Percentiles rank a stretch among this genome's conserved stretches.
These are phyloP conservation scores for Saturnispora saitoi DNA, from an alignment of 805 yeast genomes.

Conservation along the genomic window DNA sequence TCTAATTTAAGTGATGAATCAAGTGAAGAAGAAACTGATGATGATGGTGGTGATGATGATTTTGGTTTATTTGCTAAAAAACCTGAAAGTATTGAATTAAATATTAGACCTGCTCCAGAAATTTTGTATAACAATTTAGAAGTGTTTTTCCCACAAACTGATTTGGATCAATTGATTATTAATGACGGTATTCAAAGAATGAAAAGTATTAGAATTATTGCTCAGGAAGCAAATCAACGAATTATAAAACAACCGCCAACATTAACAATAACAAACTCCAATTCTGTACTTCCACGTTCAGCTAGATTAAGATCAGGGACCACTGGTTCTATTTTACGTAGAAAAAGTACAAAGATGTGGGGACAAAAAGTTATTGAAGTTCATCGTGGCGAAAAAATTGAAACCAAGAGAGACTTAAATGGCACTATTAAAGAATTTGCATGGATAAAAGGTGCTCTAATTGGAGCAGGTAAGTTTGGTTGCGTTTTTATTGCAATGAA, in stretches of 20 bases:
- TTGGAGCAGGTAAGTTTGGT: conserved; percentile 96
- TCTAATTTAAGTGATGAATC: neutral
- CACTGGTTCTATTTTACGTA: conserved; percentile 37
- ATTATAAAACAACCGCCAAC: conserved; percentile 21
- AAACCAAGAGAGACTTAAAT: conserved; percentile 38
- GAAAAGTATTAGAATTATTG: conserved; percentile 89
- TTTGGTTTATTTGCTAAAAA: conserved; percentile 51
- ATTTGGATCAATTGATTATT: conserved; percentile 84
- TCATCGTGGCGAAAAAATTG: conserved; percentile 54
- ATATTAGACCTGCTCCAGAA: conserved; percentile 91
- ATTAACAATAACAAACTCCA: conserved; percentile 1
- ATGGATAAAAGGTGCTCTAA: conserved; percentile 96
- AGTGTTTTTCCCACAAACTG: conserved; percentile 83
- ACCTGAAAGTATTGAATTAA: conserved; percentile 47
- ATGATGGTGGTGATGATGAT: conserved; percentile 7
- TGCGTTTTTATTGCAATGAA: conserved; percentile 86
- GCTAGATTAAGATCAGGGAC: conserved; percentile 8
- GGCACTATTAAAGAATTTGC: conserved; percentile 76
- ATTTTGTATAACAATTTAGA: conserved; percentile 89
- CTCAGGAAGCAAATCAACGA: conserved; percentile 68
- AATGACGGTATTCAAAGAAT: conserved; percentile 53
- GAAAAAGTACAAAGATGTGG: conserved; percentile 94
- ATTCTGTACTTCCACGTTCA: neutral
- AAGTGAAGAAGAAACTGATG: conserved; percentile 22
- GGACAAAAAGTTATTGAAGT: conserved; percentile 90